Percentiles rank a stretch among this genome's conserved stretches.
These are phyloP conservation scores for Podaxis carcinomalis DNA, from an alignment of 768 basidiomycete genomes.

Conservation along the genomic window DNA sequence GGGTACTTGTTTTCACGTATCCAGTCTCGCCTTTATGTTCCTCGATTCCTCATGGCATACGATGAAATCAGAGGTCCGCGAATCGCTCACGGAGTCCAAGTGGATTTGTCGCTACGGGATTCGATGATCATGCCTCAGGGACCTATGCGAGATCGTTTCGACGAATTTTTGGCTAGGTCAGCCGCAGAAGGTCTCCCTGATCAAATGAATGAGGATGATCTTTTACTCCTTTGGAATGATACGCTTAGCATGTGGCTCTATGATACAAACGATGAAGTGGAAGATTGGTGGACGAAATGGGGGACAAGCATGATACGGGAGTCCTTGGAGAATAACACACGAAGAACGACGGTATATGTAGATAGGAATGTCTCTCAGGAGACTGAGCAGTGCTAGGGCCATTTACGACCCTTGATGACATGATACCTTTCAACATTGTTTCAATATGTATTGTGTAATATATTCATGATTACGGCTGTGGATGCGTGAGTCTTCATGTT, in stretches of 20 bases:
- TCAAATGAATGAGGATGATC: conserved; percentile 42
- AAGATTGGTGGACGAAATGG: conserved; percentile 62
- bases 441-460: neutral
- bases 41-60: conserved; percentile 47
- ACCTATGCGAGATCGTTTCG: conserved; percentile 39
- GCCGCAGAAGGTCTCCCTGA: conserved; percentile 28
- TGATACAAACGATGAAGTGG: conserved; percentile 51
- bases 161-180: conserved; percentile 33
- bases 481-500: neutral
- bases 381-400: neutral
- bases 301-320: conserved; percentile 16
- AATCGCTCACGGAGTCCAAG: conserved; percentile 35
- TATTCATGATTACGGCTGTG: neutral
- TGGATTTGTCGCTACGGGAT: conserved; percentile 43
- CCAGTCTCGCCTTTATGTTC: conserved; percentile 40
- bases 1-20: conserved; percentile 57
- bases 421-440: neutral
- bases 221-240: conserved; percentile 48
- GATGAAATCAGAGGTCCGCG: conserved; percentile 56
- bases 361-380: conserved; percentile 4
- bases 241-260: conserved; percentile 47
- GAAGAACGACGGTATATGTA: neutral
- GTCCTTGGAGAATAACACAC: neutral
- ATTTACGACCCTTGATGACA: neutral
- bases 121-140: conserved; percentile 40